Base-by-base conservation (phyloP, 768 basidiomycete species). In the Boletales sp. region DNA sequence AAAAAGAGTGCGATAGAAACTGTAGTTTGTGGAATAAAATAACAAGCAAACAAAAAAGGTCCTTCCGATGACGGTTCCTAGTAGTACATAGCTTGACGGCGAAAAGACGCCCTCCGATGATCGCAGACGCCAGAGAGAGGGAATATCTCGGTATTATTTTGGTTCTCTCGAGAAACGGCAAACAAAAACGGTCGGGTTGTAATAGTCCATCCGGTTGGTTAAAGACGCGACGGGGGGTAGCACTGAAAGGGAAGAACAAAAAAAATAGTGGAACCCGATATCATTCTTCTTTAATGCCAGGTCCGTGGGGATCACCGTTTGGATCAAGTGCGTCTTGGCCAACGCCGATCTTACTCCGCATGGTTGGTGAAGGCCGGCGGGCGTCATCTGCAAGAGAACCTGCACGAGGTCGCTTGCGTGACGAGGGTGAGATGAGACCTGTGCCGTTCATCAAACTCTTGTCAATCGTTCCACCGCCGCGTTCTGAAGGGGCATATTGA, bases 391-490 rank as follows among this genome's bases (percentile, higher is more conserved):
- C 48, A 14, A 34, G 2, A 6, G 66, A 68, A 43, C 48, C 45
- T 14, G 63, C 31, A 10, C 66, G 66, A 10, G 55, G 59, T 45
- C 66, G 66, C 42, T 68, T 68, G 51, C 68, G 64, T 15, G 62
- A 58, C 9, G 54, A 44, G 10, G 66, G 56, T 8, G 63, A 62
- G 39, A 57, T 21, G 36, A 63, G 29, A n/a, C n/a, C n/a, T n/a
- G n/a, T n/a, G 0, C 66, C 63, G 14, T 62, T 58, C 24, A 43
- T 17, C 46, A 51, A 40, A 24, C 40, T 34, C 49, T 62, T 69
- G 18, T 65, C 60, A 0, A 55, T 39, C 34, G 43, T 37, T 35
- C 53, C 59, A 18, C 50, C 55, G 2, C 53, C 50, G 30, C 66
- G 67, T 17, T 67, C 68, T 8, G 65, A 67, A 21, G 66, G 52